Evolutionary conservation across 176 grass and related monocot species (phyloP).

Genomic region (Triticum monococcum): DNA sequence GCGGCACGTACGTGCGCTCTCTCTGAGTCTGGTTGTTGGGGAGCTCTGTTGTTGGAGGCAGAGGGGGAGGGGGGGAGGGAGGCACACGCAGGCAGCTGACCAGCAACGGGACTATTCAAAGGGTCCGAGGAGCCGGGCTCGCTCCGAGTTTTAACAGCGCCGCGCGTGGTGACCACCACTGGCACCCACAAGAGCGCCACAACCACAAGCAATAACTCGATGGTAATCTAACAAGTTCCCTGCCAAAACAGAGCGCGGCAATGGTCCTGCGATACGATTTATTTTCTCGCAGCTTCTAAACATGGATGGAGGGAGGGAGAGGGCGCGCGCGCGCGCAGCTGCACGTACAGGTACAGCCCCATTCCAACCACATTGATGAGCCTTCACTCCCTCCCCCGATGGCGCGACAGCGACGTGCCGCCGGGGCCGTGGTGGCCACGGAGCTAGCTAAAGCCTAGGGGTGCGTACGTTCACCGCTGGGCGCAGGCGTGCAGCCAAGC

Average conservation of each 20-base stretch:
- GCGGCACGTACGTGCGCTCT: not conserved
- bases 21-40: not conserved
- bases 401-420: not conserved
- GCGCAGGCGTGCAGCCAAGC: no score
- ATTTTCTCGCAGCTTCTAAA: not conserved
- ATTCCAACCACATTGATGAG: slow-evolving; percentile 45
- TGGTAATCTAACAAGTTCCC: not conserved
- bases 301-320: not conserved
- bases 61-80: not conserved
- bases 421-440: not conserved
- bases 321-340: not conserved
- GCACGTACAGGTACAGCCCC: not conserved
- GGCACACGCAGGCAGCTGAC: no score
- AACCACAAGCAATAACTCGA: not conserved
- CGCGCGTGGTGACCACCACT: not conserved
- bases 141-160: slow-evolving; percentile 15
- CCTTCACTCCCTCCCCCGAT: slow-evolving; percentile 13
- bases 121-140: not conserved
- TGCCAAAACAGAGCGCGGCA: not conserved
- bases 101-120: not conserved
- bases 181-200: not conserved
- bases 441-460: not conserved
- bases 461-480: not conserved
- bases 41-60: not conserved
- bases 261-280: not conserved